A percentile compares a stretch with the other conserved stretches of the same genome.
These are phyloP conservation scores for Cerioporus squamosus DNA, from an alignment of 1,284 basidiomycete species.

Conservation along the genomic window DNA sequence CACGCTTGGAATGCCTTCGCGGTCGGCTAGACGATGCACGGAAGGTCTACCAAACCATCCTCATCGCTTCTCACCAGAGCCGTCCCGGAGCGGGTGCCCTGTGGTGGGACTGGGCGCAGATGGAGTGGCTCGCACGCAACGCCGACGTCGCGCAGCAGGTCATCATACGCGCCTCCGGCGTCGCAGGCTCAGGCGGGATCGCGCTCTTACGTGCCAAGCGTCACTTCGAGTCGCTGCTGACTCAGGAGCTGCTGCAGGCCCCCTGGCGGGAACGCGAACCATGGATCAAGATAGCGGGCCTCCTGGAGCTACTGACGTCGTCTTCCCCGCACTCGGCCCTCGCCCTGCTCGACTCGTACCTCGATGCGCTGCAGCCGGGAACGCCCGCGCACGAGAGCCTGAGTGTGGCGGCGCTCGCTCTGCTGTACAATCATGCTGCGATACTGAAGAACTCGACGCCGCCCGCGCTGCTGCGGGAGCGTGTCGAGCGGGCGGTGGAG, in stretches of 20 bases:
- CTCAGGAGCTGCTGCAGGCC: slow-evolving; percentile 22
- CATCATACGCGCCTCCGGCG: slow-evolving; percentile 55
- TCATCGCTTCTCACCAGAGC: slow-evolving; percentile 45
- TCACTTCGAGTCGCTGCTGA: slow-evolving; percentile 52
- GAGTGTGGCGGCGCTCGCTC: slow-evolving; percentile 56
- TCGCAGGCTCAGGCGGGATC: slow-evolving; percentile 55
- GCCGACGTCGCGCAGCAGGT: slow-evolving; percentile 54
- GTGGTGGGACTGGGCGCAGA: slow-evolving; percentile 90
- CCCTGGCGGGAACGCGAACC: slow-evolving; percentile 60
- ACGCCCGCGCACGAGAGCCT: slow-evolving; percentile 59
- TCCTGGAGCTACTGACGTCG: slow-evolving; percentile 63
- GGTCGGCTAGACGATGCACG: slow-evolving; percentile 76
- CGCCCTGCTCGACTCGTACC: slow-evolving; percentile 51
- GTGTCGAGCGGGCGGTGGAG: slow-evolving; percentile 59
- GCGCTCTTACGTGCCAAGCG: slow-evolving; percentile 63
- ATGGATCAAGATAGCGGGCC: slow-evolving; percentile 65
- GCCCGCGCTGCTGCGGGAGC: slow-evolving; percentile 62
- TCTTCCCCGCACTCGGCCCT: slow-evolving; percentile 47
- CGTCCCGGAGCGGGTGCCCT: slow-evolving; percentile 51
- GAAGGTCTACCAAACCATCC: slow-evolving; percentile 80
- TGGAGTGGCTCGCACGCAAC: slow-evolving; percentile 79
- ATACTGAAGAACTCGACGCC: slow-evolving; percentile 61
- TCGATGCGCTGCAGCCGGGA: slow-evolving; percentile 30
- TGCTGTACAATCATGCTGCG: slow-evolving; percentile 66
- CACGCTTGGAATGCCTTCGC: slow-evolving; percentile 76